Percentiles rank a stretch among this genome's conserved stretches.
These are phyloP conservation scores for Eucalyptus leucophloia DNA, from an alignment of 345 rosid genomes.

Conservation along the genomic window DNA sequence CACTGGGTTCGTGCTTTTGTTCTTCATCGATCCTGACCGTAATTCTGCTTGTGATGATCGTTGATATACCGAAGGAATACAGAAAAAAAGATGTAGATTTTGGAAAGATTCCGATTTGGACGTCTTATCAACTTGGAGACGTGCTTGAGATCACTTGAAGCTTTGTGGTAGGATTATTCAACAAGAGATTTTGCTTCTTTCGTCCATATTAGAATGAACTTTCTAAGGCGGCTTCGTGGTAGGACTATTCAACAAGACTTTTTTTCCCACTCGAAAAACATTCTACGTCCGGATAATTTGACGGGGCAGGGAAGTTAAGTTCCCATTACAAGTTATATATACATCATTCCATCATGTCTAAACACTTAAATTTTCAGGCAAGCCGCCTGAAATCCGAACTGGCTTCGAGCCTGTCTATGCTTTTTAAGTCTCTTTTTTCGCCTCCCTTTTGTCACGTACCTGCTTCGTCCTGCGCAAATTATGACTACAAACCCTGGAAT, in stretches of 20 bases:
- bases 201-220: background rate
- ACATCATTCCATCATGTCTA: background rate
- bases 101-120: background rate
- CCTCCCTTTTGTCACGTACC: background rate
- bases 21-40: no score
- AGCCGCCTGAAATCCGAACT: background rate
- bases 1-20: no score
- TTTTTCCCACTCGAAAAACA: background rate
- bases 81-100: background rate
- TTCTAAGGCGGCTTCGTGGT: background rate
- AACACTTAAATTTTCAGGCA: background rate
- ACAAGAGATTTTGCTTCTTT: background rate
- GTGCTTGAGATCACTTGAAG: background rate
- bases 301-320: background rate
- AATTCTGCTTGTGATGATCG: no score
- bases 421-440: no score
- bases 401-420: rapidly evolving
- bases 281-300: background rate
- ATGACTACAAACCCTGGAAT: background rate
- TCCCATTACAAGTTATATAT: background rate
- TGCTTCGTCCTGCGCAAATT: background rate
- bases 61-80: no score
- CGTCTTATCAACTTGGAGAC: background rate
- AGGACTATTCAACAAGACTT: background rate
- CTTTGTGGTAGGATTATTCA: background rate